A percentile compares a stretch with the other conserved stretches of the same genome.
Conservation (phyloP, 495 filamentous ascomycete genomes). For the Tuber aestivum region DNA sequence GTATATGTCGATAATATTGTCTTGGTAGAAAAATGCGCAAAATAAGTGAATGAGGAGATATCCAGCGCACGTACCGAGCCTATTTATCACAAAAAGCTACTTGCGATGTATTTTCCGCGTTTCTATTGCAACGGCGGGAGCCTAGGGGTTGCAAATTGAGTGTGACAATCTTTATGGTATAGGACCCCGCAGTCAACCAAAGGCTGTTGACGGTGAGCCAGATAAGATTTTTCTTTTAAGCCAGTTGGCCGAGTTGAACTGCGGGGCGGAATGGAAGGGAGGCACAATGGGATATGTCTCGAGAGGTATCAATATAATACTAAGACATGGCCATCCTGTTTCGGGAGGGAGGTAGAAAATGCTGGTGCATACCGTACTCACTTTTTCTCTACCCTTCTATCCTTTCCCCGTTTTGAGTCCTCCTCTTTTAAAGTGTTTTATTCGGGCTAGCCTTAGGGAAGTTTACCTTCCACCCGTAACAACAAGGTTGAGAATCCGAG, state of each 20-base stretch:
- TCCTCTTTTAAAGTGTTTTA: not conserved
- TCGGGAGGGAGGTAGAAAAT: slow-evolving; percentile 5
- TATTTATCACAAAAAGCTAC: slow-evolving; percentile 22
- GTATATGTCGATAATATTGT: not conserved
- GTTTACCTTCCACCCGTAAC: not conserved
- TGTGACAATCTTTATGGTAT: not conserved
- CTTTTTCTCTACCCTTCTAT: slow-evolving; percentile 20
- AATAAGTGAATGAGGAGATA: slow-evolving; percentile 12
- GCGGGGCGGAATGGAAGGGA: slow-evolving; percentile 15
- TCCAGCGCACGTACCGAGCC: slow-evolving; percentile 28
- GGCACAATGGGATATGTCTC: slow-evolving; percentile 28
- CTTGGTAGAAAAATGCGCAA: slow-evolving; percentile 6
- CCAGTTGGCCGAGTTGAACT: slow-evolving; percentile 14
- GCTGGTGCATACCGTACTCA: slow-evolving; percentile 22
- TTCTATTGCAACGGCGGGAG: not conserved
- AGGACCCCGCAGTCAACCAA: not conserved
- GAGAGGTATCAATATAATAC: slow-evolving; percentile 32
- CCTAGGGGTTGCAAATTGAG: not conserved
- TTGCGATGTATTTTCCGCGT: not conserved
- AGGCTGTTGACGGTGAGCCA: slow-evolving; percentile 7
- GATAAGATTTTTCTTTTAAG: slow-evolving; percentile 23
- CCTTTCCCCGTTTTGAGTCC: not conserved
- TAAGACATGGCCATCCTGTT: slow-evolving; percentile 18
- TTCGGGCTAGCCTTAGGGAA: not conserved
- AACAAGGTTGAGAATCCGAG: not conserved